Base-by-base conservation (phyloP, 805 yeast genomes). In the Pichia manshurica region DNA sequence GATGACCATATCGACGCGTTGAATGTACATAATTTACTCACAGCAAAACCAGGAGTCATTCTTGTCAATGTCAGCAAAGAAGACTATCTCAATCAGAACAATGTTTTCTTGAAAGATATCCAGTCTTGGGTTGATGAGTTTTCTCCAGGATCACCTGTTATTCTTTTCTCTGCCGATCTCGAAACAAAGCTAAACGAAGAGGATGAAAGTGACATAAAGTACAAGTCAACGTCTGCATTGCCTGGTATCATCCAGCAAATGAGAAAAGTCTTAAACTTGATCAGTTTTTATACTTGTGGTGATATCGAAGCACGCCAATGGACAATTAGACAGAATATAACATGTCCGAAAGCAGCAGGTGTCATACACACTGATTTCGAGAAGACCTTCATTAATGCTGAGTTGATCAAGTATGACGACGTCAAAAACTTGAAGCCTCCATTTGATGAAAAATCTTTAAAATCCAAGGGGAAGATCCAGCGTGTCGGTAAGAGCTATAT, bases 341-440 rank as follows among this genome's bases (percentile, higher is more conserved):
- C 87, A 59, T 97, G 97, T 46, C 99, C 99, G n/a, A 89, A 86
- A 63, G 98, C 99, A 39, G 99, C 99, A 20, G 98, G 97, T 66
- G 96, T 93, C 39, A 91, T 91, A 60, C 99, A 93, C 69, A 86
- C 90, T 35, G 99, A 91, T 71, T 79, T 91, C 66, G 90, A 87
- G 78, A 87, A 84, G 67, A 91, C 98, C 20, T 93, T 93, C 66
- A 89, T 93, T 61, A 81, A 88, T 59, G 99, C 98, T 39, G 89
- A 88, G 67, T 85, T 93, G 55, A 88, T 88, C 62, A 90, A 88
- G 62, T 93, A 79, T 71, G 77, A 75, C 21, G 97, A 89, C 63
- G 70, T 90, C 52, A 67, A 81, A 44, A 91, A 85, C 68, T 63
- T 67, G 40, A 70, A 70, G 50, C 82, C 83, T 45, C 69, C 70